These are phyloP conservation scores for Cystoderma amianthinum DNA, from an alignment of 768 basidiomycete genomes.

Conservation along the genomic window DNA sequence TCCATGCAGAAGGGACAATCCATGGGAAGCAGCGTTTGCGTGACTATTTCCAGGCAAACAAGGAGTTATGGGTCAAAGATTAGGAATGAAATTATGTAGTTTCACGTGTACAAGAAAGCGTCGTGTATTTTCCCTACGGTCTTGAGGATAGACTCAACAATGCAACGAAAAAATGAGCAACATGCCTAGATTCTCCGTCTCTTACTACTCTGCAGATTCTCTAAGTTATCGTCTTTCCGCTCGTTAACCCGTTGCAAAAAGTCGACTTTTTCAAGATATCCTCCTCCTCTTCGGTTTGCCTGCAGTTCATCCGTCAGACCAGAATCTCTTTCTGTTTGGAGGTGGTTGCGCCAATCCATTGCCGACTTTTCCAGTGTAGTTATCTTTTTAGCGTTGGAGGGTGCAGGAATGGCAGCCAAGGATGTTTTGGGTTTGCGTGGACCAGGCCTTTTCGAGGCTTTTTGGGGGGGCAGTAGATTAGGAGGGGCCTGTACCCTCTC, in stretches of 20 bases:
- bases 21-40: conserved; percentile 14
- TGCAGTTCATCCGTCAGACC: conserved; percentile 67
- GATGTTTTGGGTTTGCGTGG: conserved; percentile 60
- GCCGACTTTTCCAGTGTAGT: conserved; percentile 82
- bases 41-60: conserved; percentile 16
- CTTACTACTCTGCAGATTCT: conserved; percentile 49
- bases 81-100: background rate
- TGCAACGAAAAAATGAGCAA: conserved; percentile 4
- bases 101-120: background rate
- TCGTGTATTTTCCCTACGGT: background rate
- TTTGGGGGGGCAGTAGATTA: conserved; percentile 13
- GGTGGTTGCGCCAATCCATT: conserved; percentile 78
- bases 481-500: conserved; percentile 6
- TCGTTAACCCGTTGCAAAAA: conserved; percentile 74
- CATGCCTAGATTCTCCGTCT: conserved; percentile 29
- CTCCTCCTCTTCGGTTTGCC: conserved; percentile 64
- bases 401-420: conserved; percentile 46
- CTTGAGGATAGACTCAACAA: background rate
- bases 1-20: conserved; percentile 9
- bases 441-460: conserved; percentile 40
- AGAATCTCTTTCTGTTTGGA: conserved; percentile 30
- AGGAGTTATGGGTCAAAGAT: conserved; percentile 1
- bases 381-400: conserved; percentile 64
- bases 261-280: conserved; percentile 81
- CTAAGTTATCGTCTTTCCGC: conserved; percentile 59